phyloP scores from a whole-genome alignment of 2,329 filamentous ascomycete genomes.

The Fusarium sp. region DNA sequence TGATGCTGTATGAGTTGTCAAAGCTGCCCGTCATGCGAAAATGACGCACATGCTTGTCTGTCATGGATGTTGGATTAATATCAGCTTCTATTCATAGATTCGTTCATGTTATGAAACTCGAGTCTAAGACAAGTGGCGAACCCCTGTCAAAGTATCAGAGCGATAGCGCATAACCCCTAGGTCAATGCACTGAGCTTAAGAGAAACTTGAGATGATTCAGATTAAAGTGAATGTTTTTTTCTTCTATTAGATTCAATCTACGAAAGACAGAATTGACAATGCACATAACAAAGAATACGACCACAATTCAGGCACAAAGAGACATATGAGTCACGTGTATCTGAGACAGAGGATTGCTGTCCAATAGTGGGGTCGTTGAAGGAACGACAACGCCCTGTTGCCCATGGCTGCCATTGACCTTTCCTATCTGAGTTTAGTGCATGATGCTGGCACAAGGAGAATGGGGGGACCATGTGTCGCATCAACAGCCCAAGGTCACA shows the following conservation, averaged over 20 bases:
- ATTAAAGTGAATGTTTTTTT: not conserved
- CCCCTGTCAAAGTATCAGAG: conserved; percentile 13
- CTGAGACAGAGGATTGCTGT: conserved; percentile 33
- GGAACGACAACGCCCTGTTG: conserved; percentile 44
- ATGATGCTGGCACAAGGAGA: conserved; percentile 42
- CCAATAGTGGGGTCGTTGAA: conserved; percentile 40
- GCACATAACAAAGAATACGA: conserved; percentile 8
- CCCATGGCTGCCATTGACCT: conserved; percentile 49
- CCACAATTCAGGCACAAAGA: conserved; percentile 31
- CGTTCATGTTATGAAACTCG: conserved; percentile 10
- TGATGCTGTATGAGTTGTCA: conserved; percentile 6
- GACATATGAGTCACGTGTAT: conserved; percentile 38
- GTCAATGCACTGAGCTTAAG: conserved; percentile 11
- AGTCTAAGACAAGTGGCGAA: conserved; percentile 29
- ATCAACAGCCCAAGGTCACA: conserved; percentile 46
- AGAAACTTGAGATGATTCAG: conserved; percentile 6
- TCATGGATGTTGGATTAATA: conserved; percentile 1
- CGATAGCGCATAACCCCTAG: conserved; percentile 9
- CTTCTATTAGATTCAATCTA: not conserved
- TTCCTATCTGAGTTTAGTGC: conserved; percentile 39
- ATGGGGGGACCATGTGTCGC: conserved; percentile 47
- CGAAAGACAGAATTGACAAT: conserved; percentile 3
- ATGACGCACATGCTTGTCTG: conserved; percentile 6
- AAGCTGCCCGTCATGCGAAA: not conserved
- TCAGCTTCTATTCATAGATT: conserved; percentile 24